phyloP scores from a whole-genome alignment of 2,329 filamentous ascomycete genomes.

The Penicillium carneum region DNA sequence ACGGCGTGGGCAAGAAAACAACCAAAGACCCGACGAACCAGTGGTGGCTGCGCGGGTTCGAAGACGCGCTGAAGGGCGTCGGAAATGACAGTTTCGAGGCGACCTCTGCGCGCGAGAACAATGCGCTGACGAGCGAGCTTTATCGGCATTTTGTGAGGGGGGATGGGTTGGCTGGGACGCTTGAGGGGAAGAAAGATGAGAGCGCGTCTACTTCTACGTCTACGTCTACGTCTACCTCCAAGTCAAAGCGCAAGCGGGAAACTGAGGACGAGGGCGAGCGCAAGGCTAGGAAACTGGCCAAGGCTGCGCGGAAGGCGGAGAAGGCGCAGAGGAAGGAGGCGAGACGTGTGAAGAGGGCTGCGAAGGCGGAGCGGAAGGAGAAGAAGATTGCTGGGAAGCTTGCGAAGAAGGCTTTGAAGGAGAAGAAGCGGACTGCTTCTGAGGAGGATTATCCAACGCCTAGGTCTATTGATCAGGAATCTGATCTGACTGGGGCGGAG shows the following conservation, averaged over 20 bases:
- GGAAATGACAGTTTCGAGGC: constrained; percentile 66
- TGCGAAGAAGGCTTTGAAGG: constrained; percentile 34
- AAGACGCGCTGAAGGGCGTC: constrained; percentile 83
- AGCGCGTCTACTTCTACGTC: constrained; percentile 19
- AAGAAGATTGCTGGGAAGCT: constrained; percentile 39
- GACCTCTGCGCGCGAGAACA: constrained; percentile 60
- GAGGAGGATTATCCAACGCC: constrained; percentile 47
- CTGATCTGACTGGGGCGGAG: constrained; percentile 38
- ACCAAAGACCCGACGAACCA: constrained; percentile 73
- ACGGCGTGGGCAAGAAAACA: constrained; percentile 81
- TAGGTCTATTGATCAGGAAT: constrained; percentile 37
- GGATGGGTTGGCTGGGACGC: constrained; percentile 75
- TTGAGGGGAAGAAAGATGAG: constrained; percentile 38
- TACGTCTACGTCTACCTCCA: background rate
- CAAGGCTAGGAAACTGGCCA: constrained; percentile 33
- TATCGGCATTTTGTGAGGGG: constrained; percentile 88
- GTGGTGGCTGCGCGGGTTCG: constrained; percentile 97
- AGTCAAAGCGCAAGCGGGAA: constrained; percentile 48
- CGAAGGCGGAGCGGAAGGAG: constrained; percentile 28
- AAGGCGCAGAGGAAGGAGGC: constrained; percentile 32
- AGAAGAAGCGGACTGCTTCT: constrained; percentile 30
- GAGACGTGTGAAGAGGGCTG: constrained; percentile 32
- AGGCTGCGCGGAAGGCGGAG: constrained; percentile 47
- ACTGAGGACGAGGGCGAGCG: constrained; percentile 38
- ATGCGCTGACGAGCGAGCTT: constrained; percentile 61